phyloP scores from a whole-genome alignment of 306 rosid genomes.

The Rosa rugosa region DNA sequence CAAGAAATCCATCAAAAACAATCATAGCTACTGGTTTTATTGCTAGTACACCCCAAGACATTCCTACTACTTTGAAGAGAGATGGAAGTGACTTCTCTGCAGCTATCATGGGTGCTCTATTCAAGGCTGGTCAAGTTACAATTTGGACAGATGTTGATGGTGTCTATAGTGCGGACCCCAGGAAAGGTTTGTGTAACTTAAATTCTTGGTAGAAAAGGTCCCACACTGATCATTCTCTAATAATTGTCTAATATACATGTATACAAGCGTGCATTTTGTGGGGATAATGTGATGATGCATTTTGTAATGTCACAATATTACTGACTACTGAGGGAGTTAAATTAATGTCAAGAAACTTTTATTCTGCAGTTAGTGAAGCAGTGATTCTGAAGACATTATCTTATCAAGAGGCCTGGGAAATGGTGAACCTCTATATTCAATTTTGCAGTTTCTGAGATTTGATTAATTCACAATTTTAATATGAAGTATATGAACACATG shows the following conservation, averaged over 20 bases:
- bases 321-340: constrained; percentile 4
- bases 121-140: constrained; percentile 77
- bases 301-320: constrained; percentile 13
- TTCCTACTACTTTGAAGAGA: constrained; percentile 96
- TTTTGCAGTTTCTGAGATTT: constrained; percentile 19
- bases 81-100: constrained; percentile 99
- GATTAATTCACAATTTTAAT: constrained; percentile 31
- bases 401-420: constrained; percentile 99
- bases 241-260: neutral
- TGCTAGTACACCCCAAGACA: constrained; percentile 86
- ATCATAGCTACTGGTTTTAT: constrained; percentile 95
- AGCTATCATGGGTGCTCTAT: constrained; percentile 90
- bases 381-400: constrained; percentile 86
- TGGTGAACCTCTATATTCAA: constrained; percentile 54
- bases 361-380: constrained; percentile 89
- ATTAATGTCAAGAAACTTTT: constrained; percentile 29
- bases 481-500: constrained; percentile 27
- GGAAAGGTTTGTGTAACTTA: constrained; percentile 68
- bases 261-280: neutral
- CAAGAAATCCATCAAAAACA: constrained; percentile 61
- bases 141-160: constrained; percentile 99
- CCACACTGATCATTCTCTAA: neutral
- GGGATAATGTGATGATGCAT: constrained; percentile 9
- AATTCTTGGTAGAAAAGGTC: constrained; percentile 15
- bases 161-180: constrained; percentile 95